These are phyloP conservation scores for Suillus bovinus DNA, from an alignment of 768 basidiomycete species.

Conservation along the genomic window DNA sequence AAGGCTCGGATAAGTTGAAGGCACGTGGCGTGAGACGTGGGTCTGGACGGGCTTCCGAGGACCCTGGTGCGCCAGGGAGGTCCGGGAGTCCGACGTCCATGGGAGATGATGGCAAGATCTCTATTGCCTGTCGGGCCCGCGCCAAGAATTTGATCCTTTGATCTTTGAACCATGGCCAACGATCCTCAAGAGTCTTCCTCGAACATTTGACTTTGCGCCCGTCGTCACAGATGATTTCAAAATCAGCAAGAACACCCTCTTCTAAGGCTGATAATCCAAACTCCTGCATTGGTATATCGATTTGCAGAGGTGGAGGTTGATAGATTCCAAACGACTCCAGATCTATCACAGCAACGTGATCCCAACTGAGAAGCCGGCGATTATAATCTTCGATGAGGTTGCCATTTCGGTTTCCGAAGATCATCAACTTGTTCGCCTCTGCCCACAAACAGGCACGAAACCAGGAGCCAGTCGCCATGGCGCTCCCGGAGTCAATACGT, in stretches of 20 bases:
- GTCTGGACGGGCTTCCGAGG: constrained; percentile 60
- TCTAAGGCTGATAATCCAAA: constrained; percentile 84
- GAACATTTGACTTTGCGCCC: constrained; percentile 82
- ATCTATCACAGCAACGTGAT: constrained; percentile 88
- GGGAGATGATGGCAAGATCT: constrained; percentile 56
- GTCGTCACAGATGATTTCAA: constrained; percentile 91
- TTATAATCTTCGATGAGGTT: constrained; percentile 94
- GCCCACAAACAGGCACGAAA: constrained; percentile 90
- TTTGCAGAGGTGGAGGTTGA: constrained; percentile 70
- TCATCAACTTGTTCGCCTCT: constrained; percentile 79
- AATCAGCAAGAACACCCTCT: constrained; percentile 81
- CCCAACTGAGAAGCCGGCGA: constrained; percentile 86
- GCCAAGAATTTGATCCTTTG: constrained; percentile 61
- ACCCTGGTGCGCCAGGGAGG: constrained; percentile 50
- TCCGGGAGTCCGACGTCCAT: constrained; percentile 67
- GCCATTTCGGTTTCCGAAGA: constrained; percentile 88
- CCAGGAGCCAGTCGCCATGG: constrained; percentile 89
- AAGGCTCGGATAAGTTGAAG: constrained; percentile 85
- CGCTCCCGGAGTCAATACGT: constrained; percentile 85
- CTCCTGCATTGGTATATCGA: constrained; percentile 76
- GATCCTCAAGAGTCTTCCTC: constrained; percentile 78
- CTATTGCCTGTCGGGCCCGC: constrained; percentile 55
- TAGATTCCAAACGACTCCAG: constrained; percentile 97
- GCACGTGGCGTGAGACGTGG: constrained; percentile 79
- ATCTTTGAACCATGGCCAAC: constrained; percentile 95